phyloP scores from a whole-genome alignment of 2,329 filamentous ascomycete species.

The Chrysoporthe austroafricana region DNA sequence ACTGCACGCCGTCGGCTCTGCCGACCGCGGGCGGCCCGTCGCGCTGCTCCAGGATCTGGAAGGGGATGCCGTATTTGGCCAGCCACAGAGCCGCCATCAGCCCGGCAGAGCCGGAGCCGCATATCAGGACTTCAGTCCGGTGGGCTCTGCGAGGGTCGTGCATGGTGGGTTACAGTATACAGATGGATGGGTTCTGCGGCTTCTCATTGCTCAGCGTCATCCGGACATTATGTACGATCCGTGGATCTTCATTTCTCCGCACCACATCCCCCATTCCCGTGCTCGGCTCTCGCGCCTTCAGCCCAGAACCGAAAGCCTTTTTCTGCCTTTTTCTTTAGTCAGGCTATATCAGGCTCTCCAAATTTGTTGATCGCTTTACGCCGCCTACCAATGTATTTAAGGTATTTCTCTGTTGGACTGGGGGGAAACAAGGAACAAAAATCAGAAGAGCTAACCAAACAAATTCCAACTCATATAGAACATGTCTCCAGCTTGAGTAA shows the following conservation, averaged over 20 bases:
- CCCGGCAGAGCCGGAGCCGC: conserved; percentile 64
- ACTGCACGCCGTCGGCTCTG: conserved; percentile 67
- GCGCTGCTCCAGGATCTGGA: conserved; percentile 61
- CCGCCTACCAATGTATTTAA: too few species aligned
- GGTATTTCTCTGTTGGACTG: too few species aligned
- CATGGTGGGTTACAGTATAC: neutral
- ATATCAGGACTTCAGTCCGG: conserved; percentile 58
- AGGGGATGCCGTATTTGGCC: conserved; percentile 57
- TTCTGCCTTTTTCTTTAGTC: too few species aligned
- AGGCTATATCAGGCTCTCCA: too few species aligned
- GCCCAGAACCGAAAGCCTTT: too few species aligned
- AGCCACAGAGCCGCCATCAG: conserved; percentile 66
- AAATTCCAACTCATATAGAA: too few species aligned
- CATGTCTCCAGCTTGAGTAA: too few species aligned
- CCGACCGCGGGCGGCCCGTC: conserved; percentile 58
- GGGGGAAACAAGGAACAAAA: too few species aligned
- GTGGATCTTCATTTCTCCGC: neutral
- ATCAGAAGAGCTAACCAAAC: too few species aligned
- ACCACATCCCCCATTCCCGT: neutral
- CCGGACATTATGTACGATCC: neutral
- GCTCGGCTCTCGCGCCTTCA: neutral
- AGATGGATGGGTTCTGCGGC: too few species aligned
- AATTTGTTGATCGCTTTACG: too few species aligned
- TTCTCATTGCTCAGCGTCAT: neutral
- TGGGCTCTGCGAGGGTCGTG: neutral